These are phyloP conservation scores for Phytophthora constricta DNA, from an alignment of 352 stramenopile species.

Conservation along the genomic window DNA sequence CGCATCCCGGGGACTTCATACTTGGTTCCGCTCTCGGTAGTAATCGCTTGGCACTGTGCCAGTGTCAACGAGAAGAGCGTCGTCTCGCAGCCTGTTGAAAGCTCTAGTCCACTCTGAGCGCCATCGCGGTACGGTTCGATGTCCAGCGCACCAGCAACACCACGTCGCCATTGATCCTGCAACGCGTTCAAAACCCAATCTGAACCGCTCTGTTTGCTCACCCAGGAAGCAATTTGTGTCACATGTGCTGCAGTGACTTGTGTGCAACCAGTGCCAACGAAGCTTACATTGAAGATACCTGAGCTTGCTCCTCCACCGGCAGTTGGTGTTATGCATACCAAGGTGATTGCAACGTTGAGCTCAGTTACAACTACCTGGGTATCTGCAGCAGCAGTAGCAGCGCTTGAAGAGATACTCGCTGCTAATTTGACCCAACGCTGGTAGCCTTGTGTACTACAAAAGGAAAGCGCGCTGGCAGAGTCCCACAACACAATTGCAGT, in stretches of 20 bases:
- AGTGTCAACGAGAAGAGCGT: slow-evolving; percentile 17
- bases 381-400: slow-evolving; percentile 1
- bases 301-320: slow-evolving; percentile 44
- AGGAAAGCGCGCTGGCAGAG: slow-evolving; percentile 46
- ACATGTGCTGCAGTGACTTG: slow-evolving; percentile 42
- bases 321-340: slow-evolving; percentile 24
- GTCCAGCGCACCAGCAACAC: slow-evolving; percentile 44
- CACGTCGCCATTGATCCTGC: slow-evolving; percentile 73
- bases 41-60: slow-evolving; percentile 36
- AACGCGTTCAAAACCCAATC: slow-evolving; percentile 54
- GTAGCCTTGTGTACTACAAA: slow-evolving; percentile 55
- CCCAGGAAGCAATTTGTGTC: slow-evolving; percentile 44
- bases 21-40: slow-evolving; percentile 35
- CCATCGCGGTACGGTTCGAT: slow-evolving; percentile 69
- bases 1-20: slow-evolving; percentile 58
- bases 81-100: slow-evolving; percentile 47
- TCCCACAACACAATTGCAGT: slow-evolving; percentile 53
- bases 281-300: slow-evolving; percentile 56
- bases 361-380: slow-evolving; percentile 23
- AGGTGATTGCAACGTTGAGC: slow-evolving; percentile 49
- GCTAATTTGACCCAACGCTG: slow-evolving; percentile 48
- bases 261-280: slow-evolving; percentile 38
- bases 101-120: slow-evolving; percentile 55
- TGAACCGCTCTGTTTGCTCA: slow-evolving; percentile 23
- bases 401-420: slow-evolving; percentile 4